phyloP scores from a whole-genome alignment of 2,329 filamentous ascomycete genomes.

The Blumeria hordei region DNA sequence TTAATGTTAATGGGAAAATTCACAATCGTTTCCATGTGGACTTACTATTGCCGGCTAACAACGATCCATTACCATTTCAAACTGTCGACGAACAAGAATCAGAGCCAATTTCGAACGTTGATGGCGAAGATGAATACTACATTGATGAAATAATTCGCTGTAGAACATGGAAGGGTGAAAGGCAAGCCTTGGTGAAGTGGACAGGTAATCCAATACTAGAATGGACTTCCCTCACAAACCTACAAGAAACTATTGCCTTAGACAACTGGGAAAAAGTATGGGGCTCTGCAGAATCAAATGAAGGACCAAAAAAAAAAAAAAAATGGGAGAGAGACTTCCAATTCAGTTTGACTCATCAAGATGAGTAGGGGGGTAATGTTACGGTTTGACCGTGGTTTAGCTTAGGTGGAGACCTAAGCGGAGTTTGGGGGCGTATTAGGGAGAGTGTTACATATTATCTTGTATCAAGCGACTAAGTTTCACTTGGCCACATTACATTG shows the following conservation, averaged over 20 bases:
- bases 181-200: neutral
- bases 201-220: neutral
- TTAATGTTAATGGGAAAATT: neutral
- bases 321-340: no score
- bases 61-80: neutral
- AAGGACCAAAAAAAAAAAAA: no score
- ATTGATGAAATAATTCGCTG: neutral
- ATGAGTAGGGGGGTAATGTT: no score
- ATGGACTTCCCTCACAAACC: neutral
- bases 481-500: no score
- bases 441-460: no score
- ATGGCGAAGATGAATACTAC: neutral
- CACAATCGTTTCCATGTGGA: neutral
- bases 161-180: neutral
- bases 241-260: neutral
- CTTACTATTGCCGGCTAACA: neutral
- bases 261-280: neutral
- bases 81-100: neutral
- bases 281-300: neutral
- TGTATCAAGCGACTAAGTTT: no score
- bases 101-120: neutral
- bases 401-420: no score
- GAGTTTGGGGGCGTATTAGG: no score
- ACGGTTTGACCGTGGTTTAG: no score
- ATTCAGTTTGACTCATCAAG: no score